Conservation (phyloP, 2,329 filamentous ascomycete genomes). For the Botryotinia narcissicola region DNA sequence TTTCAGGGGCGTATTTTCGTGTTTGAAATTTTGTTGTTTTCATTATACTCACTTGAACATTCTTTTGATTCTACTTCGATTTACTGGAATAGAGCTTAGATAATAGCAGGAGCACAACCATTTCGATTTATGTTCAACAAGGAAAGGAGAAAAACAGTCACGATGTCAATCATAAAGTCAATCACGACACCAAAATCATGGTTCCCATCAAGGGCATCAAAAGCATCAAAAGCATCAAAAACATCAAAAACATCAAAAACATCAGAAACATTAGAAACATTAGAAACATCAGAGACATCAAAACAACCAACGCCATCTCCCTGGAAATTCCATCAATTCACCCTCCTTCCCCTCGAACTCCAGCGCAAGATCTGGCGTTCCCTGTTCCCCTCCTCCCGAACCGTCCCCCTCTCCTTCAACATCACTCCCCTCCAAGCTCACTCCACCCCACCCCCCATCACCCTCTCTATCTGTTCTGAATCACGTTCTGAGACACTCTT, state of each 20-base stretch:
- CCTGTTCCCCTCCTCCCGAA: conserved; percentile 5
- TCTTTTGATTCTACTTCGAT: not conserved
- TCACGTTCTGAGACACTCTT: conserved; percentile 17
- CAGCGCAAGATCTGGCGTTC: conserved; percentile 16
- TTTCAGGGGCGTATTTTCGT: not conserved
- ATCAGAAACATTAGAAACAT: too few species aligned
- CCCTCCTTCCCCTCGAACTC: conserved; percentile 5
- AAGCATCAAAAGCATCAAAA: not conserved
- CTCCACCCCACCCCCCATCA: not conserved
- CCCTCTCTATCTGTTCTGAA: conserved; percentile 6
- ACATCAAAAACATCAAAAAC: not conserved
- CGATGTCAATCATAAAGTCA: not conserved
- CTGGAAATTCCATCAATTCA: not conserved
- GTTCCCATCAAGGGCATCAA: not conserved
- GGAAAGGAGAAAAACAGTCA: not conserved
- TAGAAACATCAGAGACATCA: not conserved
- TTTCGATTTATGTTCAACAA: not conserved
- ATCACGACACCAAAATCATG: not conserved
- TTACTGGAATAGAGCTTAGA: not conserved
- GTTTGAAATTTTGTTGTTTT: not conserved
- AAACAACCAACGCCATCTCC: not conserved
- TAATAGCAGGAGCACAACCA: not conserved
- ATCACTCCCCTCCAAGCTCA: not conserved
- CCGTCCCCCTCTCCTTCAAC: conserved; percentile 6
- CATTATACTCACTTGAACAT: not conserved